These are phyloP conservation scores for Daldinia sp. DNA, from an alignment of 2,329 filamentous ascomycete genomes.

Conservation along the genomic window DNA sequence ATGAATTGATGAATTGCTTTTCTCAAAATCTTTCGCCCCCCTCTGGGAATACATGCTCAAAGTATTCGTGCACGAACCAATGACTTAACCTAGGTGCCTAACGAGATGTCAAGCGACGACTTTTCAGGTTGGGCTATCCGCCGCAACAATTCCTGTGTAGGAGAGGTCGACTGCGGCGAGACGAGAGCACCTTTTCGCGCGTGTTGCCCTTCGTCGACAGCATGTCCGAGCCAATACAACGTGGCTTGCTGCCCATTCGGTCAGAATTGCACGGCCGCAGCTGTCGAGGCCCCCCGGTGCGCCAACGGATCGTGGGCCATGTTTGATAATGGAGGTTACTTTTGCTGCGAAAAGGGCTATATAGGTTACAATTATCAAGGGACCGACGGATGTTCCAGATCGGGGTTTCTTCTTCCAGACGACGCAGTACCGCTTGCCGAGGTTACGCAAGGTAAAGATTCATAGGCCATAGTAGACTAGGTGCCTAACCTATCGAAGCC, in stretches of 20 bases:
- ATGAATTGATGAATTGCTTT: no score
- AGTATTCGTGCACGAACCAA: neutral
- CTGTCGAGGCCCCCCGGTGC: conserved; percentile 28
- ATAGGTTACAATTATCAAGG: conserved; percentile 28
- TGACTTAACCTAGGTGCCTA: no score
- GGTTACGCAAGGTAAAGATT: conserved; percentile 27
- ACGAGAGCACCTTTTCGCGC: conserved; percentile 29
- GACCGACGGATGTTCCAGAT: conserved; percentile 29
- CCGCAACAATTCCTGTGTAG: conserved; percentile 29
- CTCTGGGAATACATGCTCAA: neutral
- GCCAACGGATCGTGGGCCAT: conserved; percentile 38
- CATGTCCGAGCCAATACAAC: conserved; percentile 23
- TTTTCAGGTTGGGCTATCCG: conserved; percentile 36
- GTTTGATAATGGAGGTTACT: conserved; percentile 36
- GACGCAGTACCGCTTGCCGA: conserved; percentile 30
- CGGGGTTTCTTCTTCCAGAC: conserved; percentile 20
- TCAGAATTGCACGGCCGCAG: conserved; percentile 30
- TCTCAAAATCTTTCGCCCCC: neutral
- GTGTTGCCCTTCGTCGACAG: conserved; percentile 36
- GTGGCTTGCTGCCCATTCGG: conserved; percentile 24
- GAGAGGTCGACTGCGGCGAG: conserved; percentile 33
- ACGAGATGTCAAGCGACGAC: neutral
- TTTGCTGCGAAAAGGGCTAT: conserved; percentile 33
- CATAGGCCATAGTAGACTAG: neutral
- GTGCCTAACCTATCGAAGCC: neutral